These are phyloP conservation scores for Salix viminalis DNA, from an alignment of 345 rosid species.

Conservation along the genomic window DNA sequence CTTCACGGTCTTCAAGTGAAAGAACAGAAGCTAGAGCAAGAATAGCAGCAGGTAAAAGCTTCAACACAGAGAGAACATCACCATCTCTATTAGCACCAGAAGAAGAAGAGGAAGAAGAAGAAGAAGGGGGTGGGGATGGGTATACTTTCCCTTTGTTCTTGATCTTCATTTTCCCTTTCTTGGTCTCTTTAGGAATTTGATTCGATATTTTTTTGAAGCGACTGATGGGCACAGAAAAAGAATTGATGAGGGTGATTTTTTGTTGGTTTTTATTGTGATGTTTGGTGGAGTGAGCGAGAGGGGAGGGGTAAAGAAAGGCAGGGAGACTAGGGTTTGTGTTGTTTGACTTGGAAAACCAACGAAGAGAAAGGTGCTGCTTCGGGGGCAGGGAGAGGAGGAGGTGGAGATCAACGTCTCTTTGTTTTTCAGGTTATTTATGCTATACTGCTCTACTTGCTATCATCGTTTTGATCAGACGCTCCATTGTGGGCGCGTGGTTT, in stretches of 20 bases:
- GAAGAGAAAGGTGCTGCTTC: background rate
- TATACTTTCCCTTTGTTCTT: slow-evolving; percentile 83
- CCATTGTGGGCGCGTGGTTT: background rate
- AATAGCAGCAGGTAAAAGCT: slow-evolving; percentile 72
- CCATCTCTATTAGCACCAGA: background rate
- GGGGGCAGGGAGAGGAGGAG: background rate
- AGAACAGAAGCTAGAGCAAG: slow-evolving; percentile 61
- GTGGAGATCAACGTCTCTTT: background rate
- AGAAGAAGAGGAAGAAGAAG: slow-evolving; percentile 19
- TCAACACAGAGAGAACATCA: slow-evolving; percentile 47
- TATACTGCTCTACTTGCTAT: background rate
- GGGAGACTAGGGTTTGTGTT: slow-evolving; percentile 2
- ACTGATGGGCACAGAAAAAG: background rate
- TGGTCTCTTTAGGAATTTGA: background rate
- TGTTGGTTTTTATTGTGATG: background rate
- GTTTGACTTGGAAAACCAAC: slow-evolving; percentile 11
- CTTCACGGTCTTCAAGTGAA: slow-evolving; percentile 67
- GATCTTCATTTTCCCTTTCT: slow-evolving; percentile 45
- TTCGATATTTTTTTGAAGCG: background rate
- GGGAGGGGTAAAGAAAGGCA: background rate
- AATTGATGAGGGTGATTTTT: background rate
- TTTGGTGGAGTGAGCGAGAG: background rate
- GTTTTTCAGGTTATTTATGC: background rate
- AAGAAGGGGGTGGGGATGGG: slow-evolving; percentile 52
- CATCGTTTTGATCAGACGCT: background rate